Evolutionary conservation across 2,329 filamentous ascomycete species (phyloP), one percentile per base, ranked within the genome.

Genomic region (Fusarium longipes): DNA sequence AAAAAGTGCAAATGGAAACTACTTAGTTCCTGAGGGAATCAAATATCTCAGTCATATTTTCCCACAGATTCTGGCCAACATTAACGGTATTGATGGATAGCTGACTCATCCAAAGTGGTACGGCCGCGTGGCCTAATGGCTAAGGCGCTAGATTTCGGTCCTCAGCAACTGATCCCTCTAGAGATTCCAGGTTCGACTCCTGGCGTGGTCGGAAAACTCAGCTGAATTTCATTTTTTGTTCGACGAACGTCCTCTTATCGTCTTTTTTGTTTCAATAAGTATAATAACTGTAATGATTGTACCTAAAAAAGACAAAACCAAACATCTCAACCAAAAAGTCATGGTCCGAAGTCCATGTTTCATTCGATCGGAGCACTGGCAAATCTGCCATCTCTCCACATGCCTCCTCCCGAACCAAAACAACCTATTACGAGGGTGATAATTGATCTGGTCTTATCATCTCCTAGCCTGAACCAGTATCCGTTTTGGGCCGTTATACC

Each of bases 51-150:
- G n/a, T n/a, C n/a, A n/a, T n/a, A n/a, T n/a, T n/a, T n/a, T n/a
- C n/a, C n/a, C n/a, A n/a, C n/a, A n/a, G n/a, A n/a, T n/a, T n/a
- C n/a, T n/a, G n/a, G n/a, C n/a, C n/a, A n/a, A n/a, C n/a, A n/a
- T n/a, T n/a, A n/a, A n/a, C n/a, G n/a, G n/a, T n/a, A n/a, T n/a
- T n/a, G n/a, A n/a, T n/a, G n/a, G n/a, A n/a, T n/a, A 27, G 39
- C 39, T 43, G 24, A 43, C 24, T 43, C 39, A 43, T 43, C 39
- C 25, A 27, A 43, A 18, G 10, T 18, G 17, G 22, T 40, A 15
- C 39, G 39, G 39, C 39, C 39, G 39, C 39, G 39, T 42, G 39
- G 39, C 39, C 39, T 42, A 42, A 42, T 42, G 39, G 39, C 39
- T 42, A 42, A 40, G 38, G 38, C 38, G 38, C 38, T 40, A 40